Base-by-base conservation (phyloP, 768 basidiomycete genomes). In the Xerocomellus dryophilus region DNA sequence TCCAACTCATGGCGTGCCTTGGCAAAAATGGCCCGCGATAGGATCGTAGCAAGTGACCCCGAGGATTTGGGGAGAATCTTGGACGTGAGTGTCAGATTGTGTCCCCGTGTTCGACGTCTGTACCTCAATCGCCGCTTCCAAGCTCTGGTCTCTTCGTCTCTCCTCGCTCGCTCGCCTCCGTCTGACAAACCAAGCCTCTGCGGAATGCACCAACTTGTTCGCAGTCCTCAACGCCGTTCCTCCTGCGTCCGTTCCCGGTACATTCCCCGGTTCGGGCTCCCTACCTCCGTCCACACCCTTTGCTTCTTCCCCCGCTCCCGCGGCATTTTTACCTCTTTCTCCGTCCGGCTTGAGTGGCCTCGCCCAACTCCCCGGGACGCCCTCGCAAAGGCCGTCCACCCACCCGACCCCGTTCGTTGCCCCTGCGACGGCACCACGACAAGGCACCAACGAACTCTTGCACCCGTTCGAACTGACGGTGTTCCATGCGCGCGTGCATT, bases 61-160 rank as follows among this genome's bases (percentile, higher is more conserved):
- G 83, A 83, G 58, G 86, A 91, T 51, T 59, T 90, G 43, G 65
- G 66, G 9, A 75, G 80, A 54, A 79, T 92, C 52, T 75, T 93
- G 29, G 82, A 81, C 43, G 90, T 90, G 69, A 75, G 87, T 70
- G 40, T 15, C 9, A 15, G 17, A 18, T 43, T 8, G 25, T 34
- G 43, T 20, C 40, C 18, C 12, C 14, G 7, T 14, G 3, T 42
- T 27, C 10, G 11, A 25, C 17, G 2, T 20, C 20, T 21, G 23
- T 9, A 23, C 18, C 50, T 60, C 32, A 66, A 14, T 17, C 35
- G 23, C 44, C 29, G n/a, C 35, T 34, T 2, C 35, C 35, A 54
- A 92, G 88, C 81, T 92, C 27, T 93, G 90, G 90, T 88, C 86
- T 64, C 82, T 93, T 43, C 88, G 90, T 7, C 78, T 93, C 7